Evolutionary conservation across 2,329 filamentous ascomycete genomes (phyloP), one percentile per base, ranked within the genome.

Genomic region (Fusarium graminum): DNA sequence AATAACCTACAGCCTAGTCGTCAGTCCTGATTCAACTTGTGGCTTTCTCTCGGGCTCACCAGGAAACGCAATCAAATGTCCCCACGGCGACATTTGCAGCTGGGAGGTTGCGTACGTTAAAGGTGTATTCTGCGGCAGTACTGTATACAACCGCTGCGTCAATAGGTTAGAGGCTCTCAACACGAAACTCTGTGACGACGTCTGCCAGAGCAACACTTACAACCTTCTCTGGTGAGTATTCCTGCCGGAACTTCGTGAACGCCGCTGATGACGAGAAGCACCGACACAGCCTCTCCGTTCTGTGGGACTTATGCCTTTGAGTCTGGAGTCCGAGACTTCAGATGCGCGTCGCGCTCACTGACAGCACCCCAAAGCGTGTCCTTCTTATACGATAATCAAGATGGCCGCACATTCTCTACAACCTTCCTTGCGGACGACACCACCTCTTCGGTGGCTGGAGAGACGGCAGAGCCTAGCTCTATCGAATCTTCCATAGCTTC

Each of bases 161-260:
- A 41, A 58, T 3, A 40, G 44, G 5, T 36, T 30, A 1, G 39
- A 53, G 0, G 55, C 56, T 14, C 13, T 43, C 0, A 25, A 67
- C 14, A 47, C 64, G 0, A 47, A 52, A 5, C 9, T 55, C 9
- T 68, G 65, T 13, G 16, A 62, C 19, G 65, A 68, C 13, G 59
- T 68, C 10, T 68, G 64, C 12, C 59, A 68, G 25, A 61, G 52
- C 12, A 68, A 68, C 46, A 7, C 26, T 7, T 68, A 42, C 28
- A 62, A 68, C 12, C 65, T 68, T 10, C 54, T 60, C 10, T 68
- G 65, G 65, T 68, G 17, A 45, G 64, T 26, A n/a, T 5, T 3
- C 3, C 2, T 2, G 14, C 7, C 0, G 6, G 0, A 16, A 2
- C 34, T n/a, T 2, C 6, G 4, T 8, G 4, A 6, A 5, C 17